phyloP scores from a whole-genome alignment of 1,284 basidiomycete species.

The Cutaneotrichosporon curvatum region DNA sequence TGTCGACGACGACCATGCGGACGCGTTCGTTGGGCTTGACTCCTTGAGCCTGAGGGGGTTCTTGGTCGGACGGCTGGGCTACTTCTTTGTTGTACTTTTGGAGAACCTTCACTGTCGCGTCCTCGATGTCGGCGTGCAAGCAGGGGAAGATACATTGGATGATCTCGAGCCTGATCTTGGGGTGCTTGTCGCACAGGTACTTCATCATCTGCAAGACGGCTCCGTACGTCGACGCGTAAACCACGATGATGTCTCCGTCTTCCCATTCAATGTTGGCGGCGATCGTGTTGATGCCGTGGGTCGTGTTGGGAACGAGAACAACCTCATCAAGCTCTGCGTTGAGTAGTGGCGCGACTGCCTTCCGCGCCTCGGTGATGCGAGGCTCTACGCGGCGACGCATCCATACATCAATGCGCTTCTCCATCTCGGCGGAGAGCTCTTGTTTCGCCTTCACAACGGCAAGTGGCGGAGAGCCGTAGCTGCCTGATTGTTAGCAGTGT shows the following conservation, averaged over 20 bases:
- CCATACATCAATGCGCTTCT: slow-evolving; percentile 60
- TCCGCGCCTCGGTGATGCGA: slow-evolving; percentile 49
- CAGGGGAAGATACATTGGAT: slow-evolving; percentile 60
- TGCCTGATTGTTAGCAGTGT: slow-evolving; percentile 48
- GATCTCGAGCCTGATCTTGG: slow-evolving; percentile 52
- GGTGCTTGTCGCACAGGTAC: slow-evolving; percentile 56
- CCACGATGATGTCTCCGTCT: slow-evolving; percentile 52
- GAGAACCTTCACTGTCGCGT: slow-evolving; percentile 51
- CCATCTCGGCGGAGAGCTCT: slow-evolving; percentile 51
- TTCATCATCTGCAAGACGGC: slow-evolving; percentile 56
- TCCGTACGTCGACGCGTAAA: slow-evolving; percentile 59
- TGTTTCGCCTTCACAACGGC: slow-evolving; percentile 55
- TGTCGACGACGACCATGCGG: slow-evolving; percentile 67
- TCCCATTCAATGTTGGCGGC: slow-evolving; percentile 57
- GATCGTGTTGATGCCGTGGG: slow-evolving; percentile 61
- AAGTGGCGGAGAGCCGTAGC: slow-evolving; percentile 61
- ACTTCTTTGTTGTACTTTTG: slow-evolving; percentile 25
- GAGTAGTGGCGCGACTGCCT: slow-evolving; percentile 56
- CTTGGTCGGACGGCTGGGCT: background rate
- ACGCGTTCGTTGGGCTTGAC: slow-evolving; percentile 29
- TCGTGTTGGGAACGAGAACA: slow-evolving; percentile 59
- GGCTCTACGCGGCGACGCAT: slow-evolving; percentile 50
- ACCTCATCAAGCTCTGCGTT: slow-evolving; percentile 58
- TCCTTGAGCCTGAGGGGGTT: slow-evolving; percentile 27
- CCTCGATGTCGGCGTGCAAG: slow-evolving; percentile 56